A percentile compares a stretch with the other conserved stretches of the same genome.
Evolutionary conservation across 805 yeast species (phyloP).

Genomic region (Saturnispora saitoi): DNA sequence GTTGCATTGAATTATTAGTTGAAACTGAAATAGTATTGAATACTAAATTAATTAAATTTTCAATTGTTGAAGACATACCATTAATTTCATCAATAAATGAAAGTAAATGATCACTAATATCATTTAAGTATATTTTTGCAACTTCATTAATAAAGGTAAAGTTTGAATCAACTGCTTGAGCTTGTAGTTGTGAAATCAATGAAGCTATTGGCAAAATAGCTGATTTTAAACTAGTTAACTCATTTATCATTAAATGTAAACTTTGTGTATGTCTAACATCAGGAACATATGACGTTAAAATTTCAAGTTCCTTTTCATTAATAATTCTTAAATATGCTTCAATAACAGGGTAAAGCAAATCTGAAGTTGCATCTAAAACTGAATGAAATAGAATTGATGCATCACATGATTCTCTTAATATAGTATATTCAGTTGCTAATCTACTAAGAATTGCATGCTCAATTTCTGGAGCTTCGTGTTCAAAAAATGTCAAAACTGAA

Average conservation of each 20-base stretch:
- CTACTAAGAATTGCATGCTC: slow-evolving; percentile 44
- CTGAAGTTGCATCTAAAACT: slow-evolving; percentile 46
- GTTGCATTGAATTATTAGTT: slow-evolving; percentile 46
- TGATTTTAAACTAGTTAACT: slow-evolving; percentile 39
- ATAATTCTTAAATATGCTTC: slow-evolving; percentile 42
- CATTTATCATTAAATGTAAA: slow-evolving; percentile 46
- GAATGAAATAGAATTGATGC: slow-evolving; percentile 46
- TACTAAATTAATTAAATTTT: slow-evolving; percentile 41
- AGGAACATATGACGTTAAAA: slow-evolving; percentile 35
- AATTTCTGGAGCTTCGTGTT: slow-evolving; percentile 45
- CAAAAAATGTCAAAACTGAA: slow-evolving; percentile 48
- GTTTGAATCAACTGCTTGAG: slow-evolving; percentile 24
- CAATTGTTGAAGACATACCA: slow-evolving; percentile 43
- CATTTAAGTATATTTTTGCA: slow-evolving; percentile 42
- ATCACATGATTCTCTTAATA: slow-evolving; percentile 43
- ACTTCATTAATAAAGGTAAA: slow-evolving; percentile 31
- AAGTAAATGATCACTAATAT: slow-evolving; percentile 48
- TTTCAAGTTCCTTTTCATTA: slow-evolving; percentile 43
- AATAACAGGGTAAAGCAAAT: slow-evolving; percentile 43
- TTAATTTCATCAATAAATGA: slow-evolving; percentile 46
- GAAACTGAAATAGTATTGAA: slow-evolving; percentile 51
- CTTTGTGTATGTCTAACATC: slow-evolving; percentile 43
- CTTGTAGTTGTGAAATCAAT: slow-evolving; percentile 38
- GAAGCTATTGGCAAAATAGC: slow-evolving; percentile 40
- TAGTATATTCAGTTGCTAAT: slow-evolving; percentile 36